Conservation (phyloP, 345 rosid genomes). For the Salix viminalis region DNA sequence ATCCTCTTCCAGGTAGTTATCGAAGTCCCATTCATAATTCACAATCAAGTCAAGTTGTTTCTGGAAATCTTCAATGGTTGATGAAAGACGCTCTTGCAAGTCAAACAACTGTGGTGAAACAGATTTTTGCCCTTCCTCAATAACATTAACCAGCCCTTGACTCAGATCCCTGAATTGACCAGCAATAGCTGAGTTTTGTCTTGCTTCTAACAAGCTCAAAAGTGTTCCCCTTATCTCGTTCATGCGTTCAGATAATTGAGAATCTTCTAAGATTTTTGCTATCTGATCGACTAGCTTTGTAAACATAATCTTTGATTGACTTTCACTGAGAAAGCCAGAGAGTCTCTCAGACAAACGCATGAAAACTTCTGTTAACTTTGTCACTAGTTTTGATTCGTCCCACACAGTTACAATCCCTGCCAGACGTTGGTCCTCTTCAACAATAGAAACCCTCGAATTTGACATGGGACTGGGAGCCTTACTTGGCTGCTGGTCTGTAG, state of each 20-base stretch:
- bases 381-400: constrained; percentile 68
- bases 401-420: constrained; percentile 40
- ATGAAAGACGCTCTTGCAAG: constrained; percentile 71
- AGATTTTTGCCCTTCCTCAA: constrained; percentile 79
- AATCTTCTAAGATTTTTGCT: constrained; percentile 68
- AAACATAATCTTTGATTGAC: constrained; percentile 68
- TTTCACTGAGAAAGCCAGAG: constrained; percentile 83
- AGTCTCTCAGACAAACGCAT: constrained; percentile 82
- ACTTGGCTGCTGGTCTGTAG: constrained; percentile 24
- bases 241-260: constrained; percentile 62
- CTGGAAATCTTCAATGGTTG: constrained; percentile 85
- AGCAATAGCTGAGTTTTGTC: constrained; percentile 69
- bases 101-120: constrained; percentile 81
- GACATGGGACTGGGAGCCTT: constrained; percentile 21
- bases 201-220: constrained; percentile 63
- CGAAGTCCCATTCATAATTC: constrained; percentile 95
- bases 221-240: constrained; percentile 67
- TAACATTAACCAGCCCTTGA: constrained; percentile 58
- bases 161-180: constrained; percentile 70
- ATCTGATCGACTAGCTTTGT: constrained; percentile 76
- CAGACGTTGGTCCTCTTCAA: constrained; percentile 32
- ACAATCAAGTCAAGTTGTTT: constrained; percentile 86
- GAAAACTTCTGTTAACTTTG: constrained; percentile 63
- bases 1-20: constrained; percentile 89
- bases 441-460: constrained; percentile 34